Evolutionary conservation across 371 early-diverging fungal genomes (phyloP).

Genomic region (Lichtheimia ornata): DNA sequence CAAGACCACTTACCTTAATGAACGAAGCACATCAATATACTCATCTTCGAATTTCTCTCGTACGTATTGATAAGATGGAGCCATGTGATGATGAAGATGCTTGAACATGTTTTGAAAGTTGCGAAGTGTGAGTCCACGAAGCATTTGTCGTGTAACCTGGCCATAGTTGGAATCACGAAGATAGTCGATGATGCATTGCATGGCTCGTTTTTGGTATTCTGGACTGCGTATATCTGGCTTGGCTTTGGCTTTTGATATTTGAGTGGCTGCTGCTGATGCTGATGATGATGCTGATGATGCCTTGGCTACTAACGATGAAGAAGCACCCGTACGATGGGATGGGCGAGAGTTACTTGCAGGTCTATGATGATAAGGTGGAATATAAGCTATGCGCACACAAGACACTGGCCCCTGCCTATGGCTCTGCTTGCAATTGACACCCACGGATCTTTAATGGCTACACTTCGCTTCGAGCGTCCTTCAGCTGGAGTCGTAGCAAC

Average conservation of each 20-base stretch:
- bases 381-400: background rate
- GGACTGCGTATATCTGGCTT: background rate
- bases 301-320: background rate
- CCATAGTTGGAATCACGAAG: background rate
- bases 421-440: background rate
- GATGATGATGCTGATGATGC: background rate
- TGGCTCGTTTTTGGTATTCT: background rate
- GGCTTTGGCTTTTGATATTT: background rate
- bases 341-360: background rate
- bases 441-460: background rate
- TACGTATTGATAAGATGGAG: background rate
- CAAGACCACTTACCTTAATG: background rate
- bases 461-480: background rate
- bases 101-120: background rate
- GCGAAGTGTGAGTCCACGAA: background rate
- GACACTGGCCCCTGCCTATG: too few species aligned
- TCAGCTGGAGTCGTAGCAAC: background rate
- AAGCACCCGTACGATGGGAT: background rate
- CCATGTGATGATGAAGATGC: slow-evolving; percentile 1
- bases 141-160: background rate
- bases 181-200: background rate
- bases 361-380: background rate
- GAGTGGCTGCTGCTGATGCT: background rate
- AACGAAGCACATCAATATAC: background rate
- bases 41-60: background rate